Evolutionary conservation across 2,329 filamentous ascomycete species (phyloP).

Genomic region (Pyrenophora tritici-repentis): DNA sequence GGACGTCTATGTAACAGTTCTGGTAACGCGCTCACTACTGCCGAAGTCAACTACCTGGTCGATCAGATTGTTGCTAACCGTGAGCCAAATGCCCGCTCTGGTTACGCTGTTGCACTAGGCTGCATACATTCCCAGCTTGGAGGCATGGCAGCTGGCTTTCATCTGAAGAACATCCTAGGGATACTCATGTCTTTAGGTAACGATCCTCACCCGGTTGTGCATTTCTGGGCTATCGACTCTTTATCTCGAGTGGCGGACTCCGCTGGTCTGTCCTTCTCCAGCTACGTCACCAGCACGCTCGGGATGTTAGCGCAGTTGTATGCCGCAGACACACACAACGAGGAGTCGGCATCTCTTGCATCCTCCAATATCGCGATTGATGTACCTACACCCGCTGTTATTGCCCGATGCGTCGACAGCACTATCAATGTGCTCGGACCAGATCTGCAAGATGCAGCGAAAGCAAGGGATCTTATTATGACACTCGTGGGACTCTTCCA

Average conservation of each 20-base stretch:
- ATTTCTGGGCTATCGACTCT: slow-evolving; percentile 94
- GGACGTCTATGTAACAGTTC: slow-evolving; percentile 83
- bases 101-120: slow-evolving; percentile 90
- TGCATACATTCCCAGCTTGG: slow-evolving; percentile 94
- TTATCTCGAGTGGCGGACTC: slow-evolving; percentile 86
- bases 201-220: slow-evolving; percentile 91
- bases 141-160: slow-evolving; percentile 95
- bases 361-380: slow-evolving; percentile 92
- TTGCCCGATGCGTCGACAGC: slow-evolving; percentile 90
- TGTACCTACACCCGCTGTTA: slow-evolving; percentile 77
- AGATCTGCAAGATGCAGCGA: slow-evolving; percentile 88
- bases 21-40: slow-evolving; percentile 85
- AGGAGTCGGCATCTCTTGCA: slow-evolving; percentile 76
- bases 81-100: slow-evolving; percentile 89
- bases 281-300: slow-evolving; percentile 85
- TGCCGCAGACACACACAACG: slow-evolving; percentile 86
- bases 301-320: slow-evolving; percentile 95
- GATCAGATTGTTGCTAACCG: slow-evolving; percentile 94
- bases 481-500: slow-evolving; percentile 84
- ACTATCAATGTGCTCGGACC: slow-evolving; percentile 95
- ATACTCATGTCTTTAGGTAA: slow-evolving; percentile 98
- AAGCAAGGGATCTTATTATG: slow-evolving; percentile 89
- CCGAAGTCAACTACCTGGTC: slow-evolving; percentile 87
- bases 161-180: slow-evolving; percentile 95
- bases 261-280: slow-evolving; percentile 87